These are phyloP conservation scores for Dothideomycetes sp. DNA, from an alignment of 2,329 filamentous ascomycete species.

Conservation along the genomic window DNA sequence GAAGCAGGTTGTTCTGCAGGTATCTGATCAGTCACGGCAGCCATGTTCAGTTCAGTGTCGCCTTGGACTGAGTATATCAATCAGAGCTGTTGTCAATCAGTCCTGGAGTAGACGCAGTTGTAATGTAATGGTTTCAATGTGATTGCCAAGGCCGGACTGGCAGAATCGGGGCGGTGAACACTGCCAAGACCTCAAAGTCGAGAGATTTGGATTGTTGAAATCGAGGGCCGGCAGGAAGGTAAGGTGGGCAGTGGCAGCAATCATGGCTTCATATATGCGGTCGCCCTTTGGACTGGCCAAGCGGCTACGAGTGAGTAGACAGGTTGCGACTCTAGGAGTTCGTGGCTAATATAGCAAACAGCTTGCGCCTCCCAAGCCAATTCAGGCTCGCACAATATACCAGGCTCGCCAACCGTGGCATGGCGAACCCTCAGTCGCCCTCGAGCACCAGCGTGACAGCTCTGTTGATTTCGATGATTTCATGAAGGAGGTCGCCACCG, in stretches of 20 bases:
- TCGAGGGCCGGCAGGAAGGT: too few species aligned
- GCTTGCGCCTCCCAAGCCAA: constrained; percentile 15
- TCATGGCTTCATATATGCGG: constrained; percentile 37
- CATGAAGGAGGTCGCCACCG: constrained; percentile 13
- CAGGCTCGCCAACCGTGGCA: constrained; percentile 17
- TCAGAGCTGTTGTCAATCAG: too few species aligned
- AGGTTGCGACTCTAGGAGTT: too few species aligned
- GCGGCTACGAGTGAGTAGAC: constrained; percentile 31
- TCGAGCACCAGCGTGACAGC: constrained; percentile 13
- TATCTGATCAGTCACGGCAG: constrained; percentile 12
- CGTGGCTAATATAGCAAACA: constrained; percentile 1
- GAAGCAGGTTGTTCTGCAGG: constrained; percentile 1
- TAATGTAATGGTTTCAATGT: not conserved
- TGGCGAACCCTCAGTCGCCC: constrained; percentile 11
- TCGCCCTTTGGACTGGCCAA: constrained; percentile 36
- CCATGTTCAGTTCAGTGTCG: too few species aligned
- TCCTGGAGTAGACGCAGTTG: not conserved
- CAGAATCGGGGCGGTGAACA: not conserved
- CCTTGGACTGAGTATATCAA: too few species aligned
- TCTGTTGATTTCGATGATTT: constrained; percentile 16
- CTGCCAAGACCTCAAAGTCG: constrained; percentile 3
- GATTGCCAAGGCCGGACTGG: constrained; percentile 5
- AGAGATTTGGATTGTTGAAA: too few species aligned
- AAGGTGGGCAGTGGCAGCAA: not conserved
- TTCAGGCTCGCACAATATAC: constrained; percentile 14